A percentile compares a stretch with the other conserved stretches of the same genome.
These are phyloP conservation scores for Fusarium clavum DNA, from an alignment of 2,329 filamentous ascomycete genomes.

Conservation along the genomic window DNA sequence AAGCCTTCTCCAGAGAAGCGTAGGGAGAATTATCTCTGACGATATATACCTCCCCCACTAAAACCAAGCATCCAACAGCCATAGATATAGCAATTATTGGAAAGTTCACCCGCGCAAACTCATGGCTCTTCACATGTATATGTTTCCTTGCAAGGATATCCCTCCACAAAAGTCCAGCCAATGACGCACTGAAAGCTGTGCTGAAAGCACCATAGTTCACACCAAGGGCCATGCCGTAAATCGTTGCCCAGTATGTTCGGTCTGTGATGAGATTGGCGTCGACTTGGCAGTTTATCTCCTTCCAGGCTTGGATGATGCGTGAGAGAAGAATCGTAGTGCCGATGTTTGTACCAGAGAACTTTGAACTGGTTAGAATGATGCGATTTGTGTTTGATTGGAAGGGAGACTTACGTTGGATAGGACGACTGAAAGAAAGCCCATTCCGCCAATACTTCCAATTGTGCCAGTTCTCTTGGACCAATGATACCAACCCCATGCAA, in stretches of 20 bases:
- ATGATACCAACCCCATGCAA: slow-evolving; percentile 78
- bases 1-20: slow-evolving; percentile 1
- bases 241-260: slow-evolving; percentile 77
- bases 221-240: slow-evolving; percentile 80
- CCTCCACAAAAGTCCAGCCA: slow-evolving; percentile 78
- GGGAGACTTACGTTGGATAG: slow-evolving; percentile 73
- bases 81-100: slow-evolving; percentile 78
- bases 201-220: slow-evolving; percentile 83
- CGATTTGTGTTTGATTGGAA: accelerated
- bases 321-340: slow-evolving; percentile 79
- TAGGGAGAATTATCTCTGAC: slow-evolving; percentile 36
- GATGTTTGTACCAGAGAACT: slow-evolving; percentile 84
- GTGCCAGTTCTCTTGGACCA: slow-evolving; percentile 78
- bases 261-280: slow-evolving; percentile 66
- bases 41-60: slow-evolving; percentile 74
- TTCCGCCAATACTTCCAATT: slow-evolving; percentile 75
- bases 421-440: slow-evolving; percentile 78
- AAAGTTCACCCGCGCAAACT: slow-evolving; percentile 76
- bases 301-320: slow-evolving; percentile 77
- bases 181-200: slow-evolving; percentile 75
- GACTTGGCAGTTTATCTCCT: slow-evolving; percentile 62
- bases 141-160: slow-evolving; percentile 77
- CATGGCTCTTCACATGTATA: slow-evolving; percentile 70
- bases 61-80: slow-evolving; percentile 70
- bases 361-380: background rate